Conservation (phyloP, 2,329 filamentous ascomycete genomes). For the Fusarium stilboides region DNA sequence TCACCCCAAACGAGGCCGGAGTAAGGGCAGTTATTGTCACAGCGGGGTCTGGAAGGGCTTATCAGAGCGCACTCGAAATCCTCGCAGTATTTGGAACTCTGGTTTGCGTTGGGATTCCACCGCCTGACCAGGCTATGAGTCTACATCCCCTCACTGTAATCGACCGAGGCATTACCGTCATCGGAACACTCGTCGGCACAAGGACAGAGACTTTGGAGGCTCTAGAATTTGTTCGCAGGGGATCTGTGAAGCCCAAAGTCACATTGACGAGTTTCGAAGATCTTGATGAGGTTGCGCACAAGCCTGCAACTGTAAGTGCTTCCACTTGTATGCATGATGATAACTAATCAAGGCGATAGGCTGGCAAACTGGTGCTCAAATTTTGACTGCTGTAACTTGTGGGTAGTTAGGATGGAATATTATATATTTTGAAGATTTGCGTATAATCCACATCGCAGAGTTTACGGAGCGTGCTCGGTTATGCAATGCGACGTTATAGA, state of each 20-base stretch:
- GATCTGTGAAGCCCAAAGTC: conserved; percentile 32
- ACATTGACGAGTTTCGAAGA: conserved; percentile 2
- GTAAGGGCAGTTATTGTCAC: conserved; percentile 52
- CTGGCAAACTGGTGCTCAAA: conserved; percentile 4
- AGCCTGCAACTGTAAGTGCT: not conserved
- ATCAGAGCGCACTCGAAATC: conserved; percentile 53
- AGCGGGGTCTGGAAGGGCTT: conserved; percentile 52
- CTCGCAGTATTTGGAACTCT: conserved; percentile 55
- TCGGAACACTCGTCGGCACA: conserved; percentile 57
- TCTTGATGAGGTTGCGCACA: not conserved
- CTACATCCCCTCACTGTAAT: conserved; percentile 57
- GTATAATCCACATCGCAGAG: too few relatives aligned
- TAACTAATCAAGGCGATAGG: too few relatives aligned
- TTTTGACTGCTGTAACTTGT: not conserved
- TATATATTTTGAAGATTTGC: too few relatives aligned
- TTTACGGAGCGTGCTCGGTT: too few relatives aligned
- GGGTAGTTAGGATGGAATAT: too few relatives aligned
- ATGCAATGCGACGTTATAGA: too few relatives aligned
- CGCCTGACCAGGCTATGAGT: conserved; percentile 43
- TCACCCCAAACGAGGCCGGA: conserved; percentile 10
- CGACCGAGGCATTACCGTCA: conserved; percentile 53
- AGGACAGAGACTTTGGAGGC: conserved; percentile 58
- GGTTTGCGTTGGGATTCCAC: conserved; percentile 58
- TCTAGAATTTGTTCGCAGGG: conserved; percentile 56
- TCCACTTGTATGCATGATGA: too few relatives aligned